Evolutionary conservation across 805 yeast genomes (phyloP).

Genomic region (Saccharomycopsis javanensis): DNA sequence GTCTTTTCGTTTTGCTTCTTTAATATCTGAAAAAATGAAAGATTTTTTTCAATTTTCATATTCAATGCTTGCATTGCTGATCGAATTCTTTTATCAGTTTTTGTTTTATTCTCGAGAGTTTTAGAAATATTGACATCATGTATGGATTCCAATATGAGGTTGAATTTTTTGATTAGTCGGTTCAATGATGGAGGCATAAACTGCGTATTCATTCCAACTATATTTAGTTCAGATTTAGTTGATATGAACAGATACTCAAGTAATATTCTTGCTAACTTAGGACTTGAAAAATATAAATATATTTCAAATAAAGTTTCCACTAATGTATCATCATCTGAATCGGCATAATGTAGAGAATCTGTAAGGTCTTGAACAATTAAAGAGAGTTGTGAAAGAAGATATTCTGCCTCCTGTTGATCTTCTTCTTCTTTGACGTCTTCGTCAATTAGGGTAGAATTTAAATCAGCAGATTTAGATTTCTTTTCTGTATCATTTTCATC

Average conservation of each 20-base stretch:
- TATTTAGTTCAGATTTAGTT: not conserved
- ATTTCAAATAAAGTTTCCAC: conserved; percentile 42
- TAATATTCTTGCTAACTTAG: conserved; percentile 42
- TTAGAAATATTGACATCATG: not conserved
- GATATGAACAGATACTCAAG: conserved; percentile 41
- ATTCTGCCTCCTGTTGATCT: conserved; percentile 25
- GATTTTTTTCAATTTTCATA: conserved; percentile 14
- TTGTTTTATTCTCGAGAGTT: not conserved
- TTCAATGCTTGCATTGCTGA: conserved; percentile 4
- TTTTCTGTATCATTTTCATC: not conserved
- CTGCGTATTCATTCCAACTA: conserved; percentile 12
- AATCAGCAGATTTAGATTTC: not conserved
- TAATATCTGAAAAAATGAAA: conserved; percentile 28
- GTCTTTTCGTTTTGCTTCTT: conserved; percentile 27
- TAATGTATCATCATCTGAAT: conserved; percentile 47
- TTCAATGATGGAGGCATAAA: conserved; percentile 26
- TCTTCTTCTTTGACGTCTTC: conserved; percentile 20
- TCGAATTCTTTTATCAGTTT: not conserved
- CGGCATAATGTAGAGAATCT: conserved; percentile 55
- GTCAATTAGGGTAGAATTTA: not conserved
- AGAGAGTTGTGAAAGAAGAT: conserved; percentile 27
- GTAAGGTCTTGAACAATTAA: conserved; percentile 45
- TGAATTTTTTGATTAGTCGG: conserved; percentile 7
- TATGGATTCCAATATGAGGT: conserved; percentile 13
- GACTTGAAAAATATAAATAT: conserved; percentile 39